Percentiles rank a stretch among this genome's conserved stretches.
Evolutionary conservation across 2,329 filamentous ascomycete species (phyloP).

Genomic region (Fusarium redolens): DNA sequence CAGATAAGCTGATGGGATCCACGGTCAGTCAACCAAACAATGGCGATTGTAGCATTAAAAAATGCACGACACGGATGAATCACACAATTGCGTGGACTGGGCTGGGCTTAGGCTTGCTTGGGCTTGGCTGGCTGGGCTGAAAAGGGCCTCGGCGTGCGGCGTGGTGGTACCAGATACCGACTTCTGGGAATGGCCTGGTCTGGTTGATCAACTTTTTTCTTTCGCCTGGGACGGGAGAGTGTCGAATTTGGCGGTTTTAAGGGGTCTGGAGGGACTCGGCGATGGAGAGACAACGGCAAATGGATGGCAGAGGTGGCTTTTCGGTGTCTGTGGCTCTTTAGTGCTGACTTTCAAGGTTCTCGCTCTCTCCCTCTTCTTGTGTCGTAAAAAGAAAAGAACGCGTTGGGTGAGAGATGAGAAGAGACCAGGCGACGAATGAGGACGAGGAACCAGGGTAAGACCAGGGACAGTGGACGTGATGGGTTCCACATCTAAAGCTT

Average conservation of each 20-base stretch:
- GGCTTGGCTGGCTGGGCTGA: slow-evolving; percentile 30
- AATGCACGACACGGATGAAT: slow-evolving; percentile 40
- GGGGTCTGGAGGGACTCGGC: slow-evolving; percentile 21
- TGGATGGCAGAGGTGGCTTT: slow-evolving; percentile 34
- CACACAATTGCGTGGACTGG: slow-evolving; percentile 34
- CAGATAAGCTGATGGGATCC: slow-evolving; percentile 44
- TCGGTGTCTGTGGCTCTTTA: slow-evolving; percentile 31
- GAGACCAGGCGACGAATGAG: slow-evolving; percentile 44
- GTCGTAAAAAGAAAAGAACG: slow-evolving; percentile 47
- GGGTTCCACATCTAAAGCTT: slow-evolving; percentile 39
- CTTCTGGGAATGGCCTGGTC: slow-evolving; percentile 15
- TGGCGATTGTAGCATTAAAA: slow-evolving; percentile 48
- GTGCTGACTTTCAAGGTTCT: slow-evolving; percentile 41
- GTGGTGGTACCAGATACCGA: slow-evolving; percentile 29
- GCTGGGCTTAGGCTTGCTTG: slow-evolving; percentile 17
- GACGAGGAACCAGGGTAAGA: slow-evolving; percentile 31
- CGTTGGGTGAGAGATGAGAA: slow-evolving; percentile 40
- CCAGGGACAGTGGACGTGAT: slow-evolving; percentile 32
- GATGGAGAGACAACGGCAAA: slow-evolving; percentile 19
- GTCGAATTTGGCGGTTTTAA: slow-evolving; percentile 11
- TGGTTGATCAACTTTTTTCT: slow-evolving; percentile 26
- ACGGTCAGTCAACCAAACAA: slow-evolving; percentile 46
- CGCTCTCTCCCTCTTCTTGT: slow-evolving; percentile 21
- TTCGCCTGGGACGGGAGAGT: slow-evolving; percentile 16
- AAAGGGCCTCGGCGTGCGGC: slow-evolving; percentile 30